Evolutionary conservation across 805 yeast species (phyloP).

Genomic region (Pichia nanzhaoensis): DNA sequence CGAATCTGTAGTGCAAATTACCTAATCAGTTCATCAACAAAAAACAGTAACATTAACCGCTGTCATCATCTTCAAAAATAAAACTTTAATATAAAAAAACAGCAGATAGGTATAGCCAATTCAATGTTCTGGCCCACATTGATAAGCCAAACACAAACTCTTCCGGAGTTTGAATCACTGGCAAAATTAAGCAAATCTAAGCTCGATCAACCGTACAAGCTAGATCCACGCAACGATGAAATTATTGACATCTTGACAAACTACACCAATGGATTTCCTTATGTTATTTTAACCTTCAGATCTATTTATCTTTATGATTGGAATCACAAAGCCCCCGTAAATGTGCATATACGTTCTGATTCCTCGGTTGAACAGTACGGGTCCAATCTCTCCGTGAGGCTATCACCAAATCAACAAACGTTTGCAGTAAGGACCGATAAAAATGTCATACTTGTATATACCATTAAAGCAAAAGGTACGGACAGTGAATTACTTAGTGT

Average conservation of each 20-base stretch:
- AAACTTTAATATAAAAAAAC: no score
- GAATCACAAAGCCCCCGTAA: slow-evolving; percentile 40
- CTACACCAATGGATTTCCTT: slow-evolving; percentile 19
- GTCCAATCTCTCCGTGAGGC: slow-evolving; percentile 32
- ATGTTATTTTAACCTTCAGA: slow-evolving; percentile 31
- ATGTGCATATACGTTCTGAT: slow-evolving; percentile 39
- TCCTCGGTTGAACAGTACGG: slow-evolving; percentile 44
- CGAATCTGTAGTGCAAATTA: neutral
- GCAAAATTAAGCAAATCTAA: slow-evolving; percentile 12
- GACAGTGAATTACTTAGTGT: slow-evolving; percentile 28
- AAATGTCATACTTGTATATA: slow-evolving; percentile 39
- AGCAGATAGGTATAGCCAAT: no score
- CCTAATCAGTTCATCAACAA: no score
- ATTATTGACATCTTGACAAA: slow-evolving; percentile 5
- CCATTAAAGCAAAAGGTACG: slow-evolving; percentile 26
- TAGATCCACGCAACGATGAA: slow-evolving; percentile 26
- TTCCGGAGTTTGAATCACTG: slow-evolving; percentile 25
- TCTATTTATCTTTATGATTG: slow-evolving; percentile 35
- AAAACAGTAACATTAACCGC: no score
- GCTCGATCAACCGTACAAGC: slow-evolving; percentile 13
- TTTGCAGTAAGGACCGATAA: slow-evolving; percentile 37
- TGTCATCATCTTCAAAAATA: no score
- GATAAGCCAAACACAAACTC: slow-evolving; percentile 17
- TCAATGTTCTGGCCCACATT: slow-evolving; percentile 31
- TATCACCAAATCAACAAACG: slow-evolving; percentile 32